Base-by-base conservation (phyloP, 371 early-diverging fungal genomes). In the Mortierella sp. region DNA sequence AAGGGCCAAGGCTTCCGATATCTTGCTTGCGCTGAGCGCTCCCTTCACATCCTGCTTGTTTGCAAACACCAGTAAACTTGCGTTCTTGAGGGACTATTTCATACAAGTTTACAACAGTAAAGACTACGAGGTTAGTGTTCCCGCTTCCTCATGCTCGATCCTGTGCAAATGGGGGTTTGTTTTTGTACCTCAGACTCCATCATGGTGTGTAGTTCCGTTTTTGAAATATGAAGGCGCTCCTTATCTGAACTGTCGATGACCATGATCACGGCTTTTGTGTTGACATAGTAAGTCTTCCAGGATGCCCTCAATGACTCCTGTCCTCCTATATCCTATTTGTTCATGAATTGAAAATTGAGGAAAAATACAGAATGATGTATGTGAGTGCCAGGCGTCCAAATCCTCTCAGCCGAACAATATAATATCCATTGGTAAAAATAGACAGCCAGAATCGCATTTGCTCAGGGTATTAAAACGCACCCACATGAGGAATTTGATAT, bases 241-340 rank as follows among this genome's bases (percentile, higher is more conserved):
- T 88, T 87, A 80, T 95, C 95, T 44, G 92, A 93, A 80, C 94
- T 94, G 81, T 95, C 95, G 73, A 95, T 92, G 42, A 95, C 95
- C 94, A 95, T 92, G 76, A 95, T 94, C 10, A 95, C 94, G 2
- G 95, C 95, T 88, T 93, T 93, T 65, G 96, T 92, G 73, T 95
- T 92, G 52, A 91, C 88, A 84, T 94, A 95, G 84, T 95, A 95
- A 10, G 94, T 94, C 52, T 91, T 91, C 95, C 95, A 95, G 65
- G 94, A 92, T 9, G 92, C 82, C 48, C 95, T 90, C 72, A 95
- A 79, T 4, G 94, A 91, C 47, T 94, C 94, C 87, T 95, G 95
- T 1, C 95, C 95, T 14, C 95, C 95, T 74, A 95, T 90, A 80
- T 95, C 95, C 93, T 93, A 72, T 44, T 26, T 63, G 58, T 24